Conservation (phyloP, 2,329 filamentous ascomycete genomes). For the Penicillium sp. region DNA sequence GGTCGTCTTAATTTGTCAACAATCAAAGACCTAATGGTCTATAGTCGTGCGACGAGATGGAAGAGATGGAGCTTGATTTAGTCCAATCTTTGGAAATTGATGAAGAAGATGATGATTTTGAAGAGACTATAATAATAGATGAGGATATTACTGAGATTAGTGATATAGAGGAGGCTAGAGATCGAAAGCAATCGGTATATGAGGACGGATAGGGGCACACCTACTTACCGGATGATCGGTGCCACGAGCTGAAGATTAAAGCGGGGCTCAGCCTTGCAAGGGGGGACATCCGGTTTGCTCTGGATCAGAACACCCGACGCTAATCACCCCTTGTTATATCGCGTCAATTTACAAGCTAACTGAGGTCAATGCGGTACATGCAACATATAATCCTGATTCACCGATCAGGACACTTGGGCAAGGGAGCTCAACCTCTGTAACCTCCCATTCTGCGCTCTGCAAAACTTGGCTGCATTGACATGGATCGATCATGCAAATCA, state of each 20-base stretch:
- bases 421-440: not conserved
- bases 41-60: too few species aligned
- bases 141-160: too few species aligned
- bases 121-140: too few species aligned
- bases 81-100: too few species aligned
- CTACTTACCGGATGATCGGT: not conserved
- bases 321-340: slow-evolving; percentile 13
- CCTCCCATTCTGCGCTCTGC: not conserved
- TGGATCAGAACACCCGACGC: not conserved
- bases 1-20: too few species aligned
- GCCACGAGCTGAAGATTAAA: not conserved
- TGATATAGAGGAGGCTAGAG: too few species aligned
- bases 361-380: slow-evolving; percentile 2
- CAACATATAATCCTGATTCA: not conserved
- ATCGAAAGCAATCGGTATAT: not conserved
- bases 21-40: too few species aligned
- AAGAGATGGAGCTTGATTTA: too few species aligned
- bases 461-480: not conserved
- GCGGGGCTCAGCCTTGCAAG: slow-evolving; percentile 8
- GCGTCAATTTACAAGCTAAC: slow-evolving; percentile 7
- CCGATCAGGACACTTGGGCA: not conserved
- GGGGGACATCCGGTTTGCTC: not conserved
- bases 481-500: slow-evolving; percentile 22
- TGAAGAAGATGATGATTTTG: too few species aligned
- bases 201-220: not conserved